Base-by-base conservation (phyloP, 257 asterid species). In the Penstemon newberryi region DNA sequence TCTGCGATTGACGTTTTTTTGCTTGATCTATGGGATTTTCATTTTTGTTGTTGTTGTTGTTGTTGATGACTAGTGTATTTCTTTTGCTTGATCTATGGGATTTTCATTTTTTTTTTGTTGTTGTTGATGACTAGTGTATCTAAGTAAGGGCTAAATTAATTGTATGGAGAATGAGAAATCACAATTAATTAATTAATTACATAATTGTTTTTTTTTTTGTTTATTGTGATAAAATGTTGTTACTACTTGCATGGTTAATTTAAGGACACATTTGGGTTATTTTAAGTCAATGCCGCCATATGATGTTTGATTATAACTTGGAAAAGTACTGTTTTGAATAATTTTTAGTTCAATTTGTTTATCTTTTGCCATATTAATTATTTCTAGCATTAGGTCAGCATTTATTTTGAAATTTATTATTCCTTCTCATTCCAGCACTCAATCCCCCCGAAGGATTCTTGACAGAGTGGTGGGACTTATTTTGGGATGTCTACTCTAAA, bases 381-480 rank as follows among this genome's bases (percentile, higher is more conserved):
- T 18, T 4, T 46, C 46, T 13, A 0, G 10, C 13, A 18, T 43
- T 43, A 44, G 12, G 8, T 8, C 41, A 53, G 41, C 51, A 13
- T 42, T 55, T 40, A 19, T 8, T 70, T 25, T 66, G 38, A 25
- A 60, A 19, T 66, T 65, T 6, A n/a, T 68, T 18, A 2, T 13
- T 44, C 54, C 0, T 42, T 43, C 8, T 57, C 7, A 4, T 52
- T 50, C 25, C 77, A 85, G 86, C 11, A 4, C n/a, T 80, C 62
- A 55, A 70, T 45, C 25, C 83, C 18, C 69, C 83, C 1, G 77
- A 73, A 15, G 89, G 83, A 42, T 79, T 78, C 65, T 74, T 87
- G 46, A 2, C 43, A 0, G 83, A 83, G 7, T 87, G 89, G 91
- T 85, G 95, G 91, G 56, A 70, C 54, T 3, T 71, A 33, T 82